These are phyloP conservation scores for Pythium phragmiticola DNA, from an alignment of 352 stramenopile species.

Conservation along the genomic window DNA sequence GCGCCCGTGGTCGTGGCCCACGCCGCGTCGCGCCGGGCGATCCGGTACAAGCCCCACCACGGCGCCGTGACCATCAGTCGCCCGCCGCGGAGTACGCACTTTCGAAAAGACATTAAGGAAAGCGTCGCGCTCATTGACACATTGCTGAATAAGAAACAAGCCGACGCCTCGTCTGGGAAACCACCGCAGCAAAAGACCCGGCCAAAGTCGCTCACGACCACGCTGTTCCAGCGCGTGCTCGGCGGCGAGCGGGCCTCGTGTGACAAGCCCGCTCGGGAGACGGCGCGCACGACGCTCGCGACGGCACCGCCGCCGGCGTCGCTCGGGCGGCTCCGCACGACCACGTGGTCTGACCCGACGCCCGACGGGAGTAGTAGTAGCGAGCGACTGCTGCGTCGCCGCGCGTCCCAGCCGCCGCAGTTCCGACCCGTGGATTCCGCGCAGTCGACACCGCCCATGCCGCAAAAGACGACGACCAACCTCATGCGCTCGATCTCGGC, in stretches of 20 bases:
- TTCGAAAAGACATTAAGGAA: slow-evolving; percentile 51
- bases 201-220: slow-evolving; percentile 18
- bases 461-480: background rate
- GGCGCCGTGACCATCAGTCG: slow-evolving; percentile 68
- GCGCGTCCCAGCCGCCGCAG: slow-evolving; percentile 20
- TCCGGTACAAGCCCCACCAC: slow-evolving; percentile 53
- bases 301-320: slow-evolving; percentile 4
- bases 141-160: slow-evolving; percentile 23
- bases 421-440: background rate
- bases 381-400: background rate
- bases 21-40: slow-evolving; percentile 58
- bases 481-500: slow-evolving; percentile 30
- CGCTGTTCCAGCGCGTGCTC: slow-evolving; percentile 21
- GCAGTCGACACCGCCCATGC: background rate
- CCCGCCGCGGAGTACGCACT: slow-evolving; percentile 64
- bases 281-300: background rate
- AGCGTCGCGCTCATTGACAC: slow-evolving; percentile 52
- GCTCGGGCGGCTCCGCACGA: slow-evolving; percentile 11
- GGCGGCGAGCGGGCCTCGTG: background rate
- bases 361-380: background rate
- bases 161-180: slow-evolving; percentile 1
- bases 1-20: slow-evolving; percentile 59
- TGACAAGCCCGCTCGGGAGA: background rate
- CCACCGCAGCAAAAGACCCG: background rate
- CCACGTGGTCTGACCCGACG: slow-evolving; percentile 19